These are phyloP conservation scores for Malassezia restricta DNA, from an alignment of 1,284 basidiomycete species.

Conservation along the genomic window DNA sequence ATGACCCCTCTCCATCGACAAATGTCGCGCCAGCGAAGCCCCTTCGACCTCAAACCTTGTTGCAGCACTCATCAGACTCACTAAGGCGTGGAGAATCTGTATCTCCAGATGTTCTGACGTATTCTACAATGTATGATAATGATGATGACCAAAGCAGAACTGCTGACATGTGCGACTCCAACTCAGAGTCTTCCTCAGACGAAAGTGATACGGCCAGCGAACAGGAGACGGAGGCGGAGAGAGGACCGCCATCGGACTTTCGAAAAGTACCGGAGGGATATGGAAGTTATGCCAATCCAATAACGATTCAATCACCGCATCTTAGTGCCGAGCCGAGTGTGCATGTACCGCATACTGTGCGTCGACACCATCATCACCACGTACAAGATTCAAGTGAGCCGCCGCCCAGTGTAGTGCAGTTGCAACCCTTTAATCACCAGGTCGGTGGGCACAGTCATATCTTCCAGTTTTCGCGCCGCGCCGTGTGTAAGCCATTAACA, in stretches of 20 bases:
- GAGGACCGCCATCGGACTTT: neutral
- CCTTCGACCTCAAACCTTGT: neutral
- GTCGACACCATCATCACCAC: slow-evolving; percentile 40
- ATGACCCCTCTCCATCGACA: neutral
- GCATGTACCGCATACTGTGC: slow-evolving; percentile 38
- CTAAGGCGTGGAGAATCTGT: neutral
- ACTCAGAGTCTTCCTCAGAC: neutral
- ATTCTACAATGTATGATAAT: slow-evolving; percentile 10
- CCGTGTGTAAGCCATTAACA: slow-evolving; percentile 97
- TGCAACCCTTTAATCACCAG: slow-evolving; percentile 91
- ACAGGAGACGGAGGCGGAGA: slow-evolving; percentile 1
- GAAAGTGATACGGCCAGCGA: slow-evolving; percentile 1
- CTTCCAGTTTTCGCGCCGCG: slow-evolving; percentile 93
- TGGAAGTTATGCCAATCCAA: neutral
- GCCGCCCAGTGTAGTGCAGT: slow-evolving; percentile 55
- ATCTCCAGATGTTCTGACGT: neutral
- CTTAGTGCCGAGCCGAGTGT: slow-evolving; percentile 4
- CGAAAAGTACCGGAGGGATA: neutral
- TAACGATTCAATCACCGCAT: slow-evolving; percentile 11
- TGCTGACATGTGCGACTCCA: neutral
- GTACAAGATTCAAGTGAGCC: slow-evolving; percentile 12
- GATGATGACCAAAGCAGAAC: neutral
- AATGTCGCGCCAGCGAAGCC: neutral
- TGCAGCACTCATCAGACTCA: neutral
- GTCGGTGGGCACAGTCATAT: slow-evolving; percentile 94